These are phyloP conservation scores for Leucocoprinus sp. DNA, from an alignment of 768 basidiomycete genomes.

Conservation along the genomic window DNA sequence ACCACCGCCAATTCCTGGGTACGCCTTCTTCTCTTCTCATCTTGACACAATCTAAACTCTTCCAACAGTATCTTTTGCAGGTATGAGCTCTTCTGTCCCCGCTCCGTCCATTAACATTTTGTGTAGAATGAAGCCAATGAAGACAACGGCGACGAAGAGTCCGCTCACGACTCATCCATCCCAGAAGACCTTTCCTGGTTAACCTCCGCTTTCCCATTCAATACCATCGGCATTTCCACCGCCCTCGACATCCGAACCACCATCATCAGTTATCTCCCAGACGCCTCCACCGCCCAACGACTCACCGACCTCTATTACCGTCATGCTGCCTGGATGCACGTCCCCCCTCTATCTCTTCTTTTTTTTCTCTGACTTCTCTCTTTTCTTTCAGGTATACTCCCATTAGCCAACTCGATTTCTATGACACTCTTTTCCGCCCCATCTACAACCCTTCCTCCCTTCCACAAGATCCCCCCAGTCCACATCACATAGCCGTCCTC, in stretches of 20 bases:
- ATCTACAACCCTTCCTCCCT: conserved; percentile 39
- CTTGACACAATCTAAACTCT: conserved; percentile 12
- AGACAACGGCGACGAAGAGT: conserved; percentile 46
- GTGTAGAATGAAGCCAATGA: conserved; percentile 58
- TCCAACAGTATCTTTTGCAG: conserved; percentile 53
- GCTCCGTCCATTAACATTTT: background rate
- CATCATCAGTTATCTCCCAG: conserved; percentile 41
- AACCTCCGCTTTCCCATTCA: conserved; percentile 52
- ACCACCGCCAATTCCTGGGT: conserved; percentile 65
- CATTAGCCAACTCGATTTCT: conserved; percentile 52
- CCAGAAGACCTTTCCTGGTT: conserved; percentile 53
- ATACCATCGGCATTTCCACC: conserved; percentile 33
- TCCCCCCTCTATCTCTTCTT: conserved; percentile 15
- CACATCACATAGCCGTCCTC: conserved; percentile 51
- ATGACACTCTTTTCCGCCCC: conserved; percentile 40
- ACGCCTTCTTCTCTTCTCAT: conserved; percentile 18
- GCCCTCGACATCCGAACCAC: conserved; percentile 34
- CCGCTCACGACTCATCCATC: conserved; percentile 22
- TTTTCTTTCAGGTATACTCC: conserved; percentile 48
- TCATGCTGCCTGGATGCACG: conserved; percentile 68
- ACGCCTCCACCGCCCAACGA: conserved; percentile 24
- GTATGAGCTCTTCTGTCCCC: conserved; percentile 27
- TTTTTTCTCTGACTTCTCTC: background rate
- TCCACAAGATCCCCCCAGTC: conserved; percentile 31
- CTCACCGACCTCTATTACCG: conserved; percentile 50